phyloP scores from a whole-genome alignment of 1,284 basidiomycete genomes.

The Microbotryomycetes sp. region DNA sequence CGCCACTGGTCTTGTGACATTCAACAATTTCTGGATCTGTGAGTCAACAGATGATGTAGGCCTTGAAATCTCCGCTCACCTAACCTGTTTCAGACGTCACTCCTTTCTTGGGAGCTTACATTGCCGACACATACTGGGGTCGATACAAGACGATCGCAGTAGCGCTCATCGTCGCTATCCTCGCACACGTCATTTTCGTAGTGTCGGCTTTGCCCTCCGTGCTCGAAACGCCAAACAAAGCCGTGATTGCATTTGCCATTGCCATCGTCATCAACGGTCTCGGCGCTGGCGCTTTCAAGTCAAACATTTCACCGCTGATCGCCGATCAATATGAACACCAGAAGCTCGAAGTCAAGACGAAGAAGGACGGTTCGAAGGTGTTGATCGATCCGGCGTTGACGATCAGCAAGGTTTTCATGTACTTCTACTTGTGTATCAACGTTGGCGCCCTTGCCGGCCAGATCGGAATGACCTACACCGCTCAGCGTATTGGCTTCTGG shows the following conservation, averaged over 20 bases:
- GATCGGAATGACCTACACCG: constrained; percentile 42
- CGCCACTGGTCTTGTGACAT: constrained; percentile 23
- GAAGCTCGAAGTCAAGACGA: constrained; percentile 45
- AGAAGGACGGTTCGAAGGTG: constrained; percentile 61
- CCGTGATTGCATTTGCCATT: constrained; percentile 57
- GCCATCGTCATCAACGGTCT: constrained; percentile 53
- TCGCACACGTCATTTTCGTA: constrained; percentile 63
- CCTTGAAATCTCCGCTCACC: no score
- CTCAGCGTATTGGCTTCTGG: constrained; percentile 44
- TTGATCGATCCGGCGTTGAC: constrained; percentile 73
- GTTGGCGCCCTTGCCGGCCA: constrained; percentile 57
- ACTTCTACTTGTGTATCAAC: constrained; percentile 60
- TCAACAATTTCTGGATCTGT: constrained; percentile 36
- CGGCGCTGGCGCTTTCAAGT: constrained; percentile 43
- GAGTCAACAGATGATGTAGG: no score
- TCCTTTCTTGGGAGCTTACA: constrained; percentile 5
- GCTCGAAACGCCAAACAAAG: constrained; percentile 52
- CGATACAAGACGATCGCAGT: constrained; percentile 46
- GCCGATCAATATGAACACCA: constrained; percentile 63
- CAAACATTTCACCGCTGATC: constrained; percentile 55
- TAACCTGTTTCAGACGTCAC: constrained; percentile 10
- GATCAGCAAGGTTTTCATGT: constrained; percentile 52
- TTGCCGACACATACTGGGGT: constrained; percentile 44
- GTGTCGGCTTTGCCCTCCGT: constrained; percentile 62
- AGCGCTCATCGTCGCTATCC: constrained; percentile 41